Percentiles rank a stretch among this genome's conserved stretches.
Evolutionary conservation across 2,329 filamentous ascomycete genomes (phyloP).

Genomic region (Aureobasidium lini): DNA sequence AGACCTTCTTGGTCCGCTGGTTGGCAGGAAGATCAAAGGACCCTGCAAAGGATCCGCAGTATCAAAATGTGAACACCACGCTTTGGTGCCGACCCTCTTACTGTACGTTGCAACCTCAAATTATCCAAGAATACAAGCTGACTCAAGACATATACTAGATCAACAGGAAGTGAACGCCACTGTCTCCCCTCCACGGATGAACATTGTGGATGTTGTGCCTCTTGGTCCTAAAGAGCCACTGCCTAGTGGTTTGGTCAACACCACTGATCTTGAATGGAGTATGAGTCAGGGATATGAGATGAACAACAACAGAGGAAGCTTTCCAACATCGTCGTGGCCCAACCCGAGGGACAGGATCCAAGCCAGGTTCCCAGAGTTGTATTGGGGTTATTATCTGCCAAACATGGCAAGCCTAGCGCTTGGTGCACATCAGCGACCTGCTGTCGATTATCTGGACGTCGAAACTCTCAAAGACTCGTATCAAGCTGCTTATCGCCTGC

Average conservation of each 20-base stretch:
- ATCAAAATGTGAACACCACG: conserved; percentile 23
- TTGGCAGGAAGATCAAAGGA: background rate
- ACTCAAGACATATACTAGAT: conserved; percentile 8
- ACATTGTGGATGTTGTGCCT: conserved; percentile 18
- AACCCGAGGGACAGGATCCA: conserved; percentile 17
- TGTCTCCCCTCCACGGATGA: conserved; percentile 24
- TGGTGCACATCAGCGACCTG: conserved; percentile 19
- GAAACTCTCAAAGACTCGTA: conserved; percentile 28
- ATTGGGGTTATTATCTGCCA: conserved; percentile 17
- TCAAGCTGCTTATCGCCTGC: conserved; percentile 34
- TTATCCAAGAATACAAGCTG: background rate
- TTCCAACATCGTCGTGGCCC: conserved; percentile 18
- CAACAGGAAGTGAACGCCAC: conserved; percentile 39
- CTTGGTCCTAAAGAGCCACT: conserved; percentile 23
- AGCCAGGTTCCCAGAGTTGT: background rate
- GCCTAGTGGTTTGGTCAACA: conserved; percentile 29
- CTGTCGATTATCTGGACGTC: conserved; percentile 30
- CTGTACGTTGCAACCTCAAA: conserved; percentile 15
- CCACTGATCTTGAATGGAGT: conserved; percentile 31
- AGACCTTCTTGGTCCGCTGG: conserved; percentile 13
- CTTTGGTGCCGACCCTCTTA: conserved; percentile 42
- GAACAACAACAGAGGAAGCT: conserved; percentile 15
- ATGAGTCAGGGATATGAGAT: conserved; percentile 22
- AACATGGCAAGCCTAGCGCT: conserved; percentile 35
- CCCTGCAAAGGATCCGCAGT: background rate